Evolutionary conservation across 2,329 filamentous ascomycete genomes (phyloP).

Genomic region (Diplodia seriata): DNA sequence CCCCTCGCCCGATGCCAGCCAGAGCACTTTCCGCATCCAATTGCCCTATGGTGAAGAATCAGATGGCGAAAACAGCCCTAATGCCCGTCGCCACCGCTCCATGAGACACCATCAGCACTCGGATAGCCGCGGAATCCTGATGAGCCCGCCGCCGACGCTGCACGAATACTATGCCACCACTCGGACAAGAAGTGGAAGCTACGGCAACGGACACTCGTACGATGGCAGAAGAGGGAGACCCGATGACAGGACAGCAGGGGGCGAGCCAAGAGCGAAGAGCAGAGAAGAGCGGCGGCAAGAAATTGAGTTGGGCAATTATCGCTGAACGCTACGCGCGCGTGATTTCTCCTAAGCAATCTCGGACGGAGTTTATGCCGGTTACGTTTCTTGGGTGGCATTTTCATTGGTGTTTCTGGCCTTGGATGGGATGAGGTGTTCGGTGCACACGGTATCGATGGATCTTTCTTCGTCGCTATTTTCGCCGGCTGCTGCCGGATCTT

Average conservation of each 20-base stretch:
- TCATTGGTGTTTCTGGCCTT: slow-evolving; percentile 16
- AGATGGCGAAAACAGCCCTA: slow-evolving; percentile 19
- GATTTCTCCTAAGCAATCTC: background rate
- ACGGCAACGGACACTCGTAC: background rate
- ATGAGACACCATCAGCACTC: background rate
- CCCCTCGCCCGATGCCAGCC: slow-evolving; percentile 44
- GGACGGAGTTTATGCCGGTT: slow-evolving; percentile 17
- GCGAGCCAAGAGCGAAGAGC: slow-evolving; percentile 41
- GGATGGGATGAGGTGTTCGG: slow-evolving; percentile 18
- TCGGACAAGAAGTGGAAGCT: slow-evolving; percentile 7
- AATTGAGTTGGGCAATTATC: slow-evolving; percentile 47
- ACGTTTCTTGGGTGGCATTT: slow-evolving; percentile 4
- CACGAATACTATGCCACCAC: slow-evolving; percentile 15
- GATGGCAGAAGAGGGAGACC: slow-evolving; percentile 10
- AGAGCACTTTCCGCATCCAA: slow-evolving; percentile 53
- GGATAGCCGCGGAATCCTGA: background rate
- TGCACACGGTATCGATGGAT: slow-evolving; percentile 1
- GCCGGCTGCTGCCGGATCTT: slow-evolving; percentile 1
- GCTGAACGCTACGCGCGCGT: background rate
- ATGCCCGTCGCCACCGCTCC: slow-evolving; percentile 12
- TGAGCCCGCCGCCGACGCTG: slow-evolving; percentile 14
- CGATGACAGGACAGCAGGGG: slow-evolving; percentile 4
- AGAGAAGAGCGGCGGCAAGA: slow-evolving; percentile 50
- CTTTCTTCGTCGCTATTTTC: background rate
- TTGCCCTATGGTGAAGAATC: slow-evolving; percentile 38